Conservation (phyloP, 768 basidiomycete species). For the Boletus edulis region DNA sequence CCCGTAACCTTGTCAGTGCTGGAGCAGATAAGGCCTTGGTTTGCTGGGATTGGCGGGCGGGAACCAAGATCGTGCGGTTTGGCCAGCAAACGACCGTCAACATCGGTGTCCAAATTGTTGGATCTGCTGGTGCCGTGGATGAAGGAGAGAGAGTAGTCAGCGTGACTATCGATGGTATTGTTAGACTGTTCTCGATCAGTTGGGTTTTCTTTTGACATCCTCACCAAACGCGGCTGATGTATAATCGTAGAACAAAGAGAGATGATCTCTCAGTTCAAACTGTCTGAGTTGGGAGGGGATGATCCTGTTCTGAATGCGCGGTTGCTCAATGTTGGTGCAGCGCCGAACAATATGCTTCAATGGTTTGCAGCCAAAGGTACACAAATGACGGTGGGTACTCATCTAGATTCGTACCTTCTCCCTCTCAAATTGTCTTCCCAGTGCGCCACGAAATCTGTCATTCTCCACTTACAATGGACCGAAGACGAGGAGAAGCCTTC, state of each 20-base stretch:
- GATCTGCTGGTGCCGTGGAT: slow-evolving; percentile 35
- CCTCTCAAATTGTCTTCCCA: slow-evolving; percentile 24
- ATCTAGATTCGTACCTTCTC: neutral
- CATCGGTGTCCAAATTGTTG: slow-evolving; percentile 84
- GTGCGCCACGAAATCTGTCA: slow-evolving; percentile 88
- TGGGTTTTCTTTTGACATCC: slow-evolving; percentile 30
- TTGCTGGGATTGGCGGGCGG: slow-evolving; percentile 89
- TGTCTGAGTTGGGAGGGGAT: slow-evolving; percentile 69
- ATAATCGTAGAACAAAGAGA: slow-evolving; percentile 54
- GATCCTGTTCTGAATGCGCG: slow-evolving; percentile 67
- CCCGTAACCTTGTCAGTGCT: slow-evolving; percentile 83
- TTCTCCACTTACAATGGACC: slow-evolving; percentile 84
- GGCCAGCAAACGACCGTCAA: slow-evolving; percentile 93
- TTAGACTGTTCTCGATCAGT: slow-evolving; percentile 90
- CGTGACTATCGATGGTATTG: slow-evolving; percentile 90
- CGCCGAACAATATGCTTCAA: slow-evolving; percentile 88
- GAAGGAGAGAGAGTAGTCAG: slow-evolving; percentile 86
- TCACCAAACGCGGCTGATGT: slow-evolving; percentile 4
- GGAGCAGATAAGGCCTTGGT: slow-evolving; percentile 71
- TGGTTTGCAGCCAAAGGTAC: slow-evolving; percentile 92
- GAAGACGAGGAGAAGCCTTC: slow-evolving; percentile 47
- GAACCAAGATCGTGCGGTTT: slow-evolving; percentile 85
- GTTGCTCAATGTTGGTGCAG: slow-evolving; percentile 73
- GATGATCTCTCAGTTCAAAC: slow-evolving; percentile 91
- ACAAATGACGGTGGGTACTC: slow-evolving; percentile 75